Conservation (phyloP, 106 monocot species). For the Platanthera guangdongensis region DNA sequence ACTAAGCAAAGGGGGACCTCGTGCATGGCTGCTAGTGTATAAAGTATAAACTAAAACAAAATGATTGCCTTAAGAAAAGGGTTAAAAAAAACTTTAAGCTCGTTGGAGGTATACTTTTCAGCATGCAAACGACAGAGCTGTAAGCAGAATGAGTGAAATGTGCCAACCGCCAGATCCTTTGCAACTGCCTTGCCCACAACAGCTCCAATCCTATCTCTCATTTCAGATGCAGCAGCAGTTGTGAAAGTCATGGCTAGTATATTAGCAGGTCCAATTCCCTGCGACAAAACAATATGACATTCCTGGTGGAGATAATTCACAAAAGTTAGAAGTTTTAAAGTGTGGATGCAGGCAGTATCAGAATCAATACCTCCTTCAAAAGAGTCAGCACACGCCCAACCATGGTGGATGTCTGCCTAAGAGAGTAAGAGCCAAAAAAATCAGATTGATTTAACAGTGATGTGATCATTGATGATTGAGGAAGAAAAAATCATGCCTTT, state of each 20-base stretch:
- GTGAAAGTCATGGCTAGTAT: slow-evolving; percentile 97
- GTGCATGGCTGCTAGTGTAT: neutral
- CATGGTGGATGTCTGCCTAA: slow-evolving; percentile 78
- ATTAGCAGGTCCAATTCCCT: slow-evolving; percentile 59
- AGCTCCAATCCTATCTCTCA: slow-evolving; percentile 71
- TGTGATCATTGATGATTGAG: neutral
- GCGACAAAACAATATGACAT: neutral
- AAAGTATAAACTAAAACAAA: neutral
- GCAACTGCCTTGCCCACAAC: slow-evolving; percentile 71
- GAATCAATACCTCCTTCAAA: slow-evolving; percentile 57
- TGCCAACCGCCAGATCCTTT: slow-evolving; percentile 72
- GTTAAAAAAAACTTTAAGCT: neutral
- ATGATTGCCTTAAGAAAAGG: neutral
- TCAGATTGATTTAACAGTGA: neutral
- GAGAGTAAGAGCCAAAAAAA: neutral
- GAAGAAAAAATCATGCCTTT: slow-evolving; percentile 41
- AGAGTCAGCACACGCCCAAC: slow-evolving; percentile 90
- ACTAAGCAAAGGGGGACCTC: too few relatives aligned
- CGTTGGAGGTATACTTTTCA: slow-evolving; percentile 46
- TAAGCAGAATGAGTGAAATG: slow-evolving; percentile 90
- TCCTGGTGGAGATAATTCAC: neutral
- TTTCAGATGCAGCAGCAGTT: slow-evolving; percentile 82
- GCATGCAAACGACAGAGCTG: slow-evolving; percentile 82
- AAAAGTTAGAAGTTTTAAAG: neutral
- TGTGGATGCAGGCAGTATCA: neutral